Base-by-base conservation (phyloP, 176 grass and related monocot genomes). In the Aegilops tauschii region DNA sequence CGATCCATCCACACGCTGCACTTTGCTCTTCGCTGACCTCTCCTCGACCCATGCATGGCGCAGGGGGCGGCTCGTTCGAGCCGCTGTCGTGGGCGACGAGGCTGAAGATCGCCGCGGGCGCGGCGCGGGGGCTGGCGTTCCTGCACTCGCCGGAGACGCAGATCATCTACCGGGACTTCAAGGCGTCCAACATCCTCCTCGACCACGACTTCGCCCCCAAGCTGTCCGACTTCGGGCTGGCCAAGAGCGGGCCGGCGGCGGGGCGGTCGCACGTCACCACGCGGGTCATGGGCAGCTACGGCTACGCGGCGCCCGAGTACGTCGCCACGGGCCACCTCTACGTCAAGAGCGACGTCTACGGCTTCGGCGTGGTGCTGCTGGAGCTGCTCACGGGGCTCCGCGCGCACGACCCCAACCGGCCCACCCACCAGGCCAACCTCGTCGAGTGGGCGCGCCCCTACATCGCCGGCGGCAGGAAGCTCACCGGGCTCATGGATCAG, bases 231-330 rank as follows among this genome's bases (percentile, higher is more conserved):
- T 98, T 98, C 45, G 97, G 97, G 23, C 89, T 98, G 37, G 97
- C 97, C 71, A 98, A 96, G 90, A 90, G 85, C 74, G 97, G 97
- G 0, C 97, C 97, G 13, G 62, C 72, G 35, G 97, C 81, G 32
- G 94, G 84, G 8, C 67, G 78, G 20, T 84, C 93, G 20, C 97
- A 98, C 76, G 92, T 98, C 23, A 94, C 92, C 3, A 98, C 97
- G 0, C 69, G 97, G 79, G 12, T 98, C 42, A 90, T 98, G 76
- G 97, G 94, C 42, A 96, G 94, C 17, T 96, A 91, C 32, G 97
- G 97, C 61, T 98, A 98, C 87, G 94, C 93, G 20, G 97, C 97
- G 84, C 97, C 97, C 45, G 97, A 98, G 77, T 98, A 98, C 66
- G 84, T 96, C 12, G 92, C 97, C 30, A 96, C 97, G 32, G 95